phyloP scores from a whole-genome alignment of 2,329 filamentous ascomycete genomes.

The Diplodia intermedia region DNA sequence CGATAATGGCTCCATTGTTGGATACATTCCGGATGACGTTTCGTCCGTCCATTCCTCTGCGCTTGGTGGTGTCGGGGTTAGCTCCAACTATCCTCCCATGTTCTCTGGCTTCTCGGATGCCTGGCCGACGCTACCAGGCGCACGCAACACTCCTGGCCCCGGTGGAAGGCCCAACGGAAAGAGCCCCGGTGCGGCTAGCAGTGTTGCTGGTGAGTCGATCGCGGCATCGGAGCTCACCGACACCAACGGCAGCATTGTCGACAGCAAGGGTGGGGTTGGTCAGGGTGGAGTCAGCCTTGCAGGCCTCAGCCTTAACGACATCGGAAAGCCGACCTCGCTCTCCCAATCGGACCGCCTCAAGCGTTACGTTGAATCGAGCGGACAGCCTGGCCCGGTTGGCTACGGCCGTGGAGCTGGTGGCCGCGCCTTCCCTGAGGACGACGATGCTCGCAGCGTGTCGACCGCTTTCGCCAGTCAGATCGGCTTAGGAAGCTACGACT shows the following conservation, averaged over 20 bases:
- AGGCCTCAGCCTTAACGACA: slow-evolving; percentile 76
- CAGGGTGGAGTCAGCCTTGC: slow-evolving; percentile 89
- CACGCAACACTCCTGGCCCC: slow-evolving; percentile 67
- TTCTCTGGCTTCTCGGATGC: slow-evolving; percentile 91
- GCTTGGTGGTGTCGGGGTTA: slow-evolving; percentile 81
- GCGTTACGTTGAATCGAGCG: slow-evolving; percentile 88
- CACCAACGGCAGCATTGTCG: slow-evolving; percentile 77
- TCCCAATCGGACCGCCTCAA: slow-evolving; percentile 91
- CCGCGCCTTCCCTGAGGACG: slow-evolving; percentile 68
- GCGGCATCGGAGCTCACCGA: slow-evolving; percentile 91
- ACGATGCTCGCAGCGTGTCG: slow-evolving; percentile 94
- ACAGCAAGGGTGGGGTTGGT: slow-evolving; percentile 71
- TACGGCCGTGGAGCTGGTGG: slow-evolving; percentile 47
- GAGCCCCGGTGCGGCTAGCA: slow-evolving; percentile 64
- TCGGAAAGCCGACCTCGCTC: slow-evolving; percentile 73
- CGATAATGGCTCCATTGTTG: slow-evolving; percentile 87
- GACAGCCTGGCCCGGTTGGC: slow-evolving; percentile 57
- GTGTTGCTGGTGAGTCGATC: slow-evolving; percentile 88
- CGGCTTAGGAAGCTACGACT: slow-evolving; percentile 68
- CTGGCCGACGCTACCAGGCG: slow-evolving; percentile 84
- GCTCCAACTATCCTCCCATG: slow-evolving; percentile 88
- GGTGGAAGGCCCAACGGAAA: slow-evolving; percentile 64
- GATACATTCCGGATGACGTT: slow-evolving; percentile 96
- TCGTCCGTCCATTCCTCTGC: slow-evolving; percentile 94
- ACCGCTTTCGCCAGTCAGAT: slow-evolving; percentile 97